Evolutionary conservation across 768 basidiomycete species (phyloP).

Genomic region (Mycena pura): DNA sequence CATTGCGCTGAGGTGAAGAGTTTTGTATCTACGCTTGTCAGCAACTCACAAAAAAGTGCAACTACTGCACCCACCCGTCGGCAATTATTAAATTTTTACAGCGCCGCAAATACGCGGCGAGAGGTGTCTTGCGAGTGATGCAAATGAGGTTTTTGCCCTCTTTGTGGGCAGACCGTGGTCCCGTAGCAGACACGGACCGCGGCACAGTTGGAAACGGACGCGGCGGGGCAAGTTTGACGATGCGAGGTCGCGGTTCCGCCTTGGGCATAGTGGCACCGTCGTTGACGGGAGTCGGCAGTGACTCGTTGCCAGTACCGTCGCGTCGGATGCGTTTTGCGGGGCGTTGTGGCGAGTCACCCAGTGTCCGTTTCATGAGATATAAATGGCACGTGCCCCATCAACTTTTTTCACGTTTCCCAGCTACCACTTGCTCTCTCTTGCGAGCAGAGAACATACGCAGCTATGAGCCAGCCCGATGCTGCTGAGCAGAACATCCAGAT

Average conservation of each 20-base stretch:
- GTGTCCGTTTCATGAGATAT: constrained; percentile 46
- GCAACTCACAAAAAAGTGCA: background rate
- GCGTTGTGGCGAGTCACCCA: constrained; percentile 36
- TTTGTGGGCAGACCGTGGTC: constrained; percentile 77
- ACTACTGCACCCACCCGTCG: constrained; percentile 61
- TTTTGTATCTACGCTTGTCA: constrained; percentile 61
- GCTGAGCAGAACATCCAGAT: constrained; percentile 97
- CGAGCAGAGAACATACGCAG: constrained; percentile 30
- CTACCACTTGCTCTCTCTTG: constrained; percentile 40
- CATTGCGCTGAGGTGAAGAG: constrained; percentile 79
- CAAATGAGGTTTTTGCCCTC: constrained; percentile 87
- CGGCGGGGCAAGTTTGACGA: constrained; percentile 73
- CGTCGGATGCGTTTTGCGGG: constrained; percentile 43
- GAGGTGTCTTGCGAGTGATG: constrained; percentile 74
- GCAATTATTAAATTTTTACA: constrained; percentile 77
- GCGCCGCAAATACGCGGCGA: constrained; percentile 77
- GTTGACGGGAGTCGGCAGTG: too few relatives aligned
- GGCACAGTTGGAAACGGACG: constrained; percentile 82
- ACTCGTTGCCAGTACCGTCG: too few relatives aligned
- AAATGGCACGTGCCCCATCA: constrained; percentile 32
- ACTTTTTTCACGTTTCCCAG: too few relatives aligned
- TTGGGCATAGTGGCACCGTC: too few relatives aligned
- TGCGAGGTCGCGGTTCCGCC: constrained; percentile 38
- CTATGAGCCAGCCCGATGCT: constrained; percentile 75
- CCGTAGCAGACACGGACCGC: constrained; percentile 76